Evolutionary conservation across 2,329 filamentous ascomycete genomes (phyloP).

Genomic region (Aspergillus sp.): DNA sequence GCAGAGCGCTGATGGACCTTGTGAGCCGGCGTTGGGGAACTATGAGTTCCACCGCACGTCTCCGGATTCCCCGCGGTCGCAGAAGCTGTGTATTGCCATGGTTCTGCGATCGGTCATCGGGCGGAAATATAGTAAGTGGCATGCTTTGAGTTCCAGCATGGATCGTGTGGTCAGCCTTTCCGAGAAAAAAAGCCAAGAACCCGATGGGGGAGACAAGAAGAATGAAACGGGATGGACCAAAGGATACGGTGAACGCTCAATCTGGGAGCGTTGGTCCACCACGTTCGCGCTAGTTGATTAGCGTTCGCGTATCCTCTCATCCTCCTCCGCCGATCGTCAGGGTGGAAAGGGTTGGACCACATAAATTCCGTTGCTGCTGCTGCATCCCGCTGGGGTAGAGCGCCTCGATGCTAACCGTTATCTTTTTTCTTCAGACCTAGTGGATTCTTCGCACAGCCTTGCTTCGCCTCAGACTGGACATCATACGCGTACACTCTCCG

Average conservation of each 20-base stretch:
- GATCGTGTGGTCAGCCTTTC: background rate
- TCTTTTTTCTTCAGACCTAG: slow-evolving; percentile 8
- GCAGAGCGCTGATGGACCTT: slow-evolving; percentile 64
- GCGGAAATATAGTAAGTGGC: slow-evolving; percentile 63
- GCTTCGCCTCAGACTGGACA: slow-evolving; percentile 47
- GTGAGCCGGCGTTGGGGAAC: slow-evolving; percentile 69
- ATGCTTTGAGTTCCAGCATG: background rate
- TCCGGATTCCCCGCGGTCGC: slow-evolving; percentile 65
- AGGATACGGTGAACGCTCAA: background rate
- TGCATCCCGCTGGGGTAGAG: background rate
- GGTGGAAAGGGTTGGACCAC: slow-evolving; percentile 8
- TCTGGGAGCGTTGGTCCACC: slow-evolving; percentile 19
- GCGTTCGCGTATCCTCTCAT: slow-evolving; percentile 26
- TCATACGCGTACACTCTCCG: slow-evolving; percentile 69
- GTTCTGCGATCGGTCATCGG: slow-evolving; percentile 71
- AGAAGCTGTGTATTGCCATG: slow-evolving; percentile 71
- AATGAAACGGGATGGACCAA: background rate
- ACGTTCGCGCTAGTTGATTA: slow-evolving; percentile 27
- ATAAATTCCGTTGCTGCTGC: slow-evolving; percentile 1
- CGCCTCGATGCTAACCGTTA: slow-evolving; percentile 3
- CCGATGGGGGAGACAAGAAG: background rate
- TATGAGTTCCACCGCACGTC: slow-evolving; percentile 74
- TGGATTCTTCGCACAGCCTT: slow-evolving; percentile 39
- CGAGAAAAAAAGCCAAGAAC: background rate
- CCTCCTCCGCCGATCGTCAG: slow-evolving; percentile 13